These are phyloP conservation scores for Apiospora pterosperma DNA, from an alignment of 2,329 filamentous ascomycete species.

Conservation along the genomic window DNA sequence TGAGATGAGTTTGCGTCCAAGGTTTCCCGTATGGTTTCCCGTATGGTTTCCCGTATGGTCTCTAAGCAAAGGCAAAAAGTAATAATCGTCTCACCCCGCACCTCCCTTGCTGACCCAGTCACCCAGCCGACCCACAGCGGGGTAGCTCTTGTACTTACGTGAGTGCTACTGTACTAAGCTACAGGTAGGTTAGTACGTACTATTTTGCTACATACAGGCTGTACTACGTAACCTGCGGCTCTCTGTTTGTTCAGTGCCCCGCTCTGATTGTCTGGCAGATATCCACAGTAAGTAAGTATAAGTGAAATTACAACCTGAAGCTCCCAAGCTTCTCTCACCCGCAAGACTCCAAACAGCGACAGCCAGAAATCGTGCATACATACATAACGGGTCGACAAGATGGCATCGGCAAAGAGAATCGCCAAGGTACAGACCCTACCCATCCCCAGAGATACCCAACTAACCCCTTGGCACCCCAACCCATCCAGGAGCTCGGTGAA, in stretches of 20 bases:
- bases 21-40: too few species aligned
- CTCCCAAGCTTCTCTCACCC: neutral
- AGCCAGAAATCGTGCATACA: neutral
- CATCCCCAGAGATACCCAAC: neutral
- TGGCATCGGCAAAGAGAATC: conserved; percentile 28
- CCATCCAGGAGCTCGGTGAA: conserved; percentile 49
- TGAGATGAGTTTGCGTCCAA: too few species aligned
- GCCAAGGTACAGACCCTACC: conserved; percentile 19
- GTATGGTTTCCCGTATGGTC: too few species aligned
- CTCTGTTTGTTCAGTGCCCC: neutral
- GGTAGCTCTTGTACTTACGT: neutral
- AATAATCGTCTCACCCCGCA: too few species aligned
- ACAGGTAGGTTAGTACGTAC: too few species aligned
- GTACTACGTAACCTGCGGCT: too few species aligned
- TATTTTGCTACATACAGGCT: too few species aligned
- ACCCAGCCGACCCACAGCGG: neutral
- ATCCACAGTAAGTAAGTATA: too few species aligned
- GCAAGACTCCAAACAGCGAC: neutral
- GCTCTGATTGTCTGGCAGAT: neutral
- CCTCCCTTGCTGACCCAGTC: too few species aligned
- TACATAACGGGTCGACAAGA: conserved; percentile 12
- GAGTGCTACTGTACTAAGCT: too few species aligned
- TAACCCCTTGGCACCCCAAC: neutral
- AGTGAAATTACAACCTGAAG: too few species aligned
- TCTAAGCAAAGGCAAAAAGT: too few species aligned